Base-by-base conservation (phyloP, 192 early-diverging fungal species). In the Umbelopsis sp. region DNA sequence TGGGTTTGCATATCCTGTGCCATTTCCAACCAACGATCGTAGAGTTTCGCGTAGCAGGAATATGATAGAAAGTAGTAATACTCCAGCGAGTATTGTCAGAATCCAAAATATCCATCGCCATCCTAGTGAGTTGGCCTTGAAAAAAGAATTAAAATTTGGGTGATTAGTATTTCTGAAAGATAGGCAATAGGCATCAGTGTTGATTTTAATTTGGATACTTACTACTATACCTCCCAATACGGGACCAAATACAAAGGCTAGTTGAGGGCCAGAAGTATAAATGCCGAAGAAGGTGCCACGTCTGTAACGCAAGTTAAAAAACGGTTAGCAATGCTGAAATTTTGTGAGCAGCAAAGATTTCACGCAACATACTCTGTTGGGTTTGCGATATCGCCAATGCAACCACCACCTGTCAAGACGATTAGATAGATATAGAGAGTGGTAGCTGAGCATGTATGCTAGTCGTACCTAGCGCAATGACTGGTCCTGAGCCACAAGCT, bases 1-100 rank as follows among this genome's bases (percentile, higher is more conserved):
- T 49, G 78, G 78, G 21, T 80, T 80, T 10, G 70, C 71, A 43
- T 80, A 70, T 2, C 73, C 74, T 21, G 67, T 70, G 6, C 78
- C 78, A 43, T 80, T 73, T 16, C 81, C 82, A 11, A 85, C 82
- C 14, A 78, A 65, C 1, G 75, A 65, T 25, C 84, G 71, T 41
- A 82, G 65, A 0, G 84, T 85, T 44, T 85, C 84, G 0, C 82
- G 82, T 8, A 85, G 45, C 62, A 83, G 53, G 56, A 83, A 79
- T 1, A 78, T 25, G 11, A 81, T 71, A 22, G 72, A 22, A 31
- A 77, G 36, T 17, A 81, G 66, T 3, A 77, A 17, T 14, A 65
- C 5, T 10, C 50, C 44, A 20, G 59, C 76, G 12, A 78, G 2
- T 20, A 80, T 73, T n/a, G 73, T 26, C 16, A 83, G 45, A 45